These are phyloP conservation scores for Bimuria novae-zelandiae DNA, from an alignment of 2,329 filamentous ascomycete species.

Conservation along the genomic window DNA sequence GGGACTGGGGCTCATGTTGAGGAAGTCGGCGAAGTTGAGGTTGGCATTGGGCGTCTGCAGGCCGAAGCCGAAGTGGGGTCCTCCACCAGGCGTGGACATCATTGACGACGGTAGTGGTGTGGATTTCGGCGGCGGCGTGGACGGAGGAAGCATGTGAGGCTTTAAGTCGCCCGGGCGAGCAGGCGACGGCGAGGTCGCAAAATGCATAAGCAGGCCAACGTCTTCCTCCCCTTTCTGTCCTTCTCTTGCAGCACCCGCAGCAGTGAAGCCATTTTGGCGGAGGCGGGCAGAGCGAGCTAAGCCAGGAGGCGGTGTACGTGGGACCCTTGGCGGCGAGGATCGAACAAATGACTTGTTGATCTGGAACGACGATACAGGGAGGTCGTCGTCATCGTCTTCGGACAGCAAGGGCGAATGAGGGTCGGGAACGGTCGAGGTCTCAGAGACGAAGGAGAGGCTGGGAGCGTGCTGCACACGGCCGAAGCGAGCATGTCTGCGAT, in stretches of 20 bases:
- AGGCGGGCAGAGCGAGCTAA: constrained; percentile 48
- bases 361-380: constrained; percentile 77
- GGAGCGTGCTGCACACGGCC: constrained; percentile 66
- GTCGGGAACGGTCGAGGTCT: constrained; percentile 69
- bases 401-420: constrained; percentile 62
- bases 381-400: constrained; percentile 82
- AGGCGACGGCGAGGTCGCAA: constrained; percentile 89
- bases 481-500: constrained; percentile 74
- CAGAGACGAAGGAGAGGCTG: constrained; percentile 78
- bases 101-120: constrained; percentile 77
- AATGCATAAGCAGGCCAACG: constrained; percentile 82
- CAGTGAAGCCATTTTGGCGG: constrained; percentile 45
- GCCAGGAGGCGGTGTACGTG: constrained; percentile 47
- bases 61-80: constrained; percentile 61
- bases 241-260: constrained; percentile 47
- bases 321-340: constrained; percentile 74
- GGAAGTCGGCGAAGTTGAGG: constrained; percentile 95
- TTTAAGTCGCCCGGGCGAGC: constrained; percentile 60
- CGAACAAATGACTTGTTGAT: constrained; percentile 60
- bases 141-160: constrained; percentile 56
- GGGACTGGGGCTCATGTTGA: constrained; percentile 95
- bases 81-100: constrained; percentile 81
- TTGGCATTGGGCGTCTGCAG: constrained; percentile 79
- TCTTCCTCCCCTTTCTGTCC: constrained; percentile 76
- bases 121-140: constrained; percentile 59